Evolutionary conservation across 2,329 filamentous ascomycete species (phyloP).

Genomic region (Cladophialophora exuberans): DNA sequence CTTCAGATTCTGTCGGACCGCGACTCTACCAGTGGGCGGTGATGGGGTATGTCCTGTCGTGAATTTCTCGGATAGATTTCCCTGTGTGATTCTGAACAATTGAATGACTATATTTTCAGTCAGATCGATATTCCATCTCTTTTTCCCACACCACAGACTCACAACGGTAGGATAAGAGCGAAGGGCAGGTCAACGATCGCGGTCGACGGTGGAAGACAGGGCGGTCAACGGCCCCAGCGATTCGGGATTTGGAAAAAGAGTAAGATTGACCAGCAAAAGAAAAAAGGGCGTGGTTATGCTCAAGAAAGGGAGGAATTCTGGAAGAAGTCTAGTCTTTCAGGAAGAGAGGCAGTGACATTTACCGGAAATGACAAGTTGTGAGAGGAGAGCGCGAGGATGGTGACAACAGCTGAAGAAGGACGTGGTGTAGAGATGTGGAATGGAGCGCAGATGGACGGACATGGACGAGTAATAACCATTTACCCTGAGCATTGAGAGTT

Average conservation of each 20-base stretch:
- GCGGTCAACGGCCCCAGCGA: constrained; percentile 25
- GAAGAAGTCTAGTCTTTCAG: constrained; percentile 22
- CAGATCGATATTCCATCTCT: constrained; percentile 9
- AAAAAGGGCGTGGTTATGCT: constrained; percentile 21
- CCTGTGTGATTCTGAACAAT: constrained; percentile 8
- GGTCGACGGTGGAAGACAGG: constrained; percentile 9
- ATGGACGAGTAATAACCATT: no score
- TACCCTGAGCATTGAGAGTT: no score
- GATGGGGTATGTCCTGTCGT: background rate
- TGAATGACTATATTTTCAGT: constrained; percentile 10
- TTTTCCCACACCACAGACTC: constrained; percentile 12
- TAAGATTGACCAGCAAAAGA: constrained; percentile 30
- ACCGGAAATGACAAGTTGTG: constrained; percentile 28
- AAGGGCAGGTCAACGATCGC: constrained; percentile 16
- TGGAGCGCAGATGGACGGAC: background rate
- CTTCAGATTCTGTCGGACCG: constrained; percentile 9
- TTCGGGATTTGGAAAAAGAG: constrained; percentile 9
- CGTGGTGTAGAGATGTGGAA: constrained; percentile 8
- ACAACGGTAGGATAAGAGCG: constrained; percentile 15
- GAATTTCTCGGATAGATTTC: background rate
- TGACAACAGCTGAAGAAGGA: constrained; percentile 3
- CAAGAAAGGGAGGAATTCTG: constrained; percentile 12
- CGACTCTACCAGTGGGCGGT: constrained; percentile 7
- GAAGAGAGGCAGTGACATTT: constrained; percentile 27
- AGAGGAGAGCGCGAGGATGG: constrained; percentile 9